Evolutionary conservation across 257 asterid species (phyloP), one percentile per base, ranked within the genome.

Genomic region (Salvia splendens): DNA sequence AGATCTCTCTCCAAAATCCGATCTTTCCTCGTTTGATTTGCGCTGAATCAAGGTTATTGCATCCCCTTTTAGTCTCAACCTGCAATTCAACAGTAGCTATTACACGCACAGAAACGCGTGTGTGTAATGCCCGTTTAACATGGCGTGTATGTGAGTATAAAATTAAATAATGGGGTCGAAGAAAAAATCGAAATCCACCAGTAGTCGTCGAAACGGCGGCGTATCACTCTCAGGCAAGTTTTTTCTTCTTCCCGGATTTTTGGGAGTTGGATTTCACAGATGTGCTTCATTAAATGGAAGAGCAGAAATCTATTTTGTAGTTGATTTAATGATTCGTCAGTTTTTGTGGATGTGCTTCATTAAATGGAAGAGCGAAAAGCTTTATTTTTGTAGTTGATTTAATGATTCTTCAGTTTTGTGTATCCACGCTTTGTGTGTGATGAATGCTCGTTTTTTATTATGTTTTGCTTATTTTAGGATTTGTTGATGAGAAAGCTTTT

Each of bases 161-260:
- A 14, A 48, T 67, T 67, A 74, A 14, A 48, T 2, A 55, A 77
- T 74, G 85, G 70, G 75, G 51, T 67, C 81, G 41, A 81, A 67
- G 73, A 69, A 65, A 42, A 76, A 67, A 38, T 65, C 78, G 63
- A 78, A 12, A 35, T 76, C 82, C 45, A 45, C 46, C 72, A 71
- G 50, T 11, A 72, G 16, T 46, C 55, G 51, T 59, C 68, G 63
- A 65, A 58, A 67, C 32, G 61, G 79, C 40, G 61, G 75, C 75
- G 33, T 64, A 65, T 45, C 80, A 75, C 75, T 73, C 77, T 78
- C 83, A 68, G 85, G 85, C 71, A 66, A 70, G 77, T 51, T 61
- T 46, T 67, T 11, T 55, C 12, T 14, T 41, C 5, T 17, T 17
- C 2, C 32, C 12, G 50, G 12, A 12, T 55, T 43, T 42, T 61